Conservation (phyloP, 768 basidiomycete genomes). For the Hydnomerulius pinastri region DNA sequence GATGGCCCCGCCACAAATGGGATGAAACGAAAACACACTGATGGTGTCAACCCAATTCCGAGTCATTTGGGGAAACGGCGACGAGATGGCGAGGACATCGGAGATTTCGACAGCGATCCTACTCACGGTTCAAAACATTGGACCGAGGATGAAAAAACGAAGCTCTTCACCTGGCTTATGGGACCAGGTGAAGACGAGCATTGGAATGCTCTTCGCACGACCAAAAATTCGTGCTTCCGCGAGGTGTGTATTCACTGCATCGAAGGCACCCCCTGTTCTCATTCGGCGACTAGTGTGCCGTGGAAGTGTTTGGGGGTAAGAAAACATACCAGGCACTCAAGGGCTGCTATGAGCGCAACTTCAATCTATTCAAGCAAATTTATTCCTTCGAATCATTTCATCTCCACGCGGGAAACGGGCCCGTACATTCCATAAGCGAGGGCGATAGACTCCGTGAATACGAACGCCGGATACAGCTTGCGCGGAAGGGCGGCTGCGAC, state of each 20-base stretch:
- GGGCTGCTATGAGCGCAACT: conserved; percentile 84
- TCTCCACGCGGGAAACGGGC: conserved; percentile 33
- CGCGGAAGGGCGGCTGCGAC: conserved; percentile 65
- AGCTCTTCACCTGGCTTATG: conserved; percentile 80
- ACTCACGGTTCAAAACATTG: conserved; percentile 78
- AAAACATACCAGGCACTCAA: conserved; percentile 85
- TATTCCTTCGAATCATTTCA: conserved; percentile 65
- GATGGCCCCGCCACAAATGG: conserved; percentile 23
- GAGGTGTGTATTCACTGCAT: conserved; percentile 47
- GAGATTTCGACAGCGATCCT: conserved; percentile 34
- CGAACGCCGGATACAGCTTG: conserved; percentile 67
- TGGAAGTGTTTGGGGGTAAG: conserved; percentile 69
- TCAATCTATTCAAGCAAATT: conserved; percentile 83
- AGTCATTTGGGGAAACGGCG: conserved; percentile 33
- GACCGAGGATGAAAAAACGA: conserved; percentile 83
- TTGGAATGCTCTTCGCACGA: conserved; percentile 75
- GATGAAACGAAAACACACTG: conserved; percentile 51
- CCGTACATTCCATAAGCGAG: conserved; percentile 49
- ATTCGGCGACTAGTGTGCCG: conserved; percentile 54
- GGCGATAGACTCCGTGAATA: conserved; percentile 70
- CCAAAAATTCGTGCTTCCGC: conserved; percentile 81
- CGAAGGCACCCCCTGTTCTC: conserved; percentile 1
- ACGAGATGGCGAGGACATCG: conserved; percentile 29
- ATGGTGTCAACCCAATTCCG: conserved; percentile 24
- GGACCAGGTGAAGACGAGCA: conserved; percentile 69